Evolutionary conservation across 179 eudicot genomes (phyloP), one percentile per base, ranked within the genome.

Genomic region (Nepenthes alata): DNA sequence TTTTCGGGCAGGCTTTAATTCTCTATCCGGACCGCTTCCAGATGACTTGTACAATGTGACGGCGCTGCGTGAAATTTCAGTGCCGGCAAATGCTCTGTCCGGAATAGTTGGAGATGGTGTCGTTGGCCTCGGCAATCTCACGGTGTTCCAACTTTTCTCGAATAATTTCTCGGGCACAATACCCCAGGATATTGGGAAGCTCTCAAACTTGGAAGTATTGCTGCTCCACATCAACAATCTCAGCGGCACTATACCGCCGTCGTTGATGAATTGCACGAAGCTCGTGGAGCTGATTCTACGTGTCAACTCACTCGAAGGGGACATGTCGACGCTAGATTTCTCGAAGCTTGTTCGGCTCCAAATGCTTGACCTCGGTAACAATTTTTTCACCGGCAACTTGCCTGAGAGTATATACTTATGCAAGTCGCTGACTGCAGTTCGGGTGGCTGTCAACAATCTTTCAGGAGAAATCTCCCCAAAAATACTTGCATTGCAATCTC

Each of bases 281-380:
- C 84, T 91, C 35, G 77, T 47, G 39, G 68, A 55, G 49, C 83
- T 91, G 15, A 84, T 74, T 60, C 62, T 91, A 11, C 69, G 96
- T 70, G 96, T 83, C 66, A 89, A 89, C 74, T 44, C 38, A n/a
- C 75, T 91, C 5, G 49, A 16, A 60, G 98, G 96, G 57, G 74
- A 84, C 70, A 85, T 86, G 59, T 81, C 95, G 2, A 61, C 71
- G 6, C 83, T 91, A n/a, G 74, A 91, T 70, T 91, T 91, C 74
- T 86, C 96, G 1, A 75, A 57, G 16, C 82, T 89, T 44, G 50
- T 49, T 5, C 73, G 64, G 37, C 87, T 91, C 54, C 55, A 60
- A 60, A 72, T 72, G 5, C 74, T 91, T 38, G 98, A 91, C 74
- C 86, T 91, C 2, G 98, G 98, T 50, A 77, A 88, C 71, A 91